Base-by-base conservation (phyloP, 768 basidiomycete genomes). In the Termitomyces eurrhizus region DNA sequence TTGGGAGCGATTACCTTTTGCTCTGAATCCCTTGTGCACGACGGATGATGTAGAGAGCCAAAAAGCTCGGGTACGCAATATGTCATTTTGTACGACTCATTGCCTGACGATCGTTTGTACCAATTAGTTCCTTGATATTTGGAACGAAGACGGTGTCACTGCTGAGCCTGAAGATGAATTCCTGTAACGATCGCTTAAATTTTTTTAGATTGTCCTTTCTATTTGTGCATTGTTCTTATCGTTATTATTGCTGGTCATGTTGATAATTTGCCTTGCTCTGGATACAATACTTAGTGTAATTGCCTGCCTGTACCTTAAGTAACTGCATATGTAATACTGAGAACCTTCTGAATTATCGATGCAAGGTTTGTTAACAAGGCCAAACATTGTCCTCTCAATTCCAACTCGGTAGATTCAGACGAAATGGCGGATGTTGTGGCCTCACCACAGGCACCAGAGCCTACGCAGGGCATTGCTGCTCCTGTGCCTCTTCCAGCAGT, bases 71-170 rank as follows among this genome's bases (percentile, higher is more conserved):
- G 95, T 95, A 69, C 69, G 85, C 73, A 4, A 42, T 58, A 16
- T 42, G 11, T 39, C 35, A 56, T 52, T 41, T 32, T 45, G 13
- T 1, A 24, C 32, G 41, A 1, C 11, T 53, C 18, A 14, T 46
- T 46, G 51, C 33, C 18, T 68, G 29, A 57, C 51, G 62, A 48
- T n/a, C 21, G 2, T 37, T 36, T 7, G 18, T 42, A 8, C 61
- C 32, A 92, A 29, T 29, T 4, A 29, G 88, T 89, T 91, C 72
- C 75, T 90, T 56, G 83, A 86, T 62, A 84, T 91, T 56, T 93
- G 90, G 89, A 88, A 87, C 56, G 90, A 89, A 68, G 90, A 92
- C 66, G 91, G 90, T 29, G 79, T 90, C 39, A 77, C 78, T 14
- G 85, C 82, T 4, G 90, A 92, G 71, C 82, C 82, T 29, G 80